Evolutionary conservation across 148 eudicot species (phyloP).

Genomic region (Cornus controversa): DNA sequence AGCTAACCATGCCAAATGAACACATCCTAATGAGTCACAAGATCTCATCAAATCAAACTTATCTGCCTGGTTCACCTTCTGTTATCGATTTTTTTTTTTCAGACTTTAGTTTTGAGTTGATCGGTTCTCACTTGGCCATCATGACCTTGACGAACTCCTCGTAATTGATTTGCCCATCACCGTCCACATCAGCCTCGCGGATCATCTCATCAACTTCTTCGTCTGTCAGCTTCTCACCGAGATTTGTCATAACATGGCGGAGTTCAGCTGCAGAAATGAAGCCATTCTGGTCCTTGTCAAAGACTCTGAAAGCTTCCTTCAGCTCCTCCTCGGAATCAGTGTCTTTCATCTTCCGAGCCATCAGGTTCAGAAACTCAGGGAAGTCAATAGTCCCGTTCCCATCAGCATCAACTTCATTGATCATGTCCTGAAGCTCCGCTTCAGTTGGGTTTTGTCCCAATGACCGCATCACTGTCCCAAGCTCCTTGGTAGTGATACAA

Average conservation of each 20-base stretch:
- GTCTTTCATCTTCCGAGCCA: constrained; percentile 4
- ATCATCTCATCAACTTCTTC: constrained; percentile 7
- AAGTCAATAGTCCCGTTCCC: constrained; percentile 2
- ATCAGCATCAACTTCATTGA: constrained; percentile 6
- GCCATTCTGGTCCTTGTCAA: constrained; percentile 9
- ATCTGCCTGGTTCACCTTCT: constrained; percentile 4
- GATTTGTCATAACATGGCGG: constrained; percentile 7
- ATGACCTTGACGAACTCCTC: constrained; percentile 12
- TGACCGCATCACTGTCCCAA: constrained; percentile 6
- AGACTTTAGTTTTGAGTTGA: background rate
- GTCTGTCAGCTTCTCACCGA: constrained; percentile 1
- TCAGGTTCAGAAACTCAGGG: constrained; percentile 2
- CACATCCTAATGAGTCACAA: background rate
- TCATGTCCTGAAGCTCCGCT: constrained; percentile 7
- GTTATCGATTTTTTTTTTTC: background rate
- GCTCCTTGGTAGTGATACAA: constrained; percentile 12
- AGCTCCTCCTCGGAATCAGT: constrained; percentile 6
- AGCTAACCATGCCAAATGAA: constrained; percentile 1
- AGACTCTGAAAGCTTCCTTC: constrained; percentile 6
- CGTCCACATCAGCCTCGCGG: constrained; percentile 2
- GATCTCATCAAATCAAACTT: background rate
- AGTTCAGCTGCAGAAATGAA: constrained; percentile 7
- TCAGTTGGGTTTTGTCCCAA: constrained; percentile 5
- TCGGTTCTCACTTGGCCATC: constrained; percentile 7
- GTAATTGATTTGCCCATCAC: constrained; percentile 6